phyloP scores from a whole-genome alignment of 2,329 filamentous ascomycete species.

The Waltergamsia citrina region DNA sequence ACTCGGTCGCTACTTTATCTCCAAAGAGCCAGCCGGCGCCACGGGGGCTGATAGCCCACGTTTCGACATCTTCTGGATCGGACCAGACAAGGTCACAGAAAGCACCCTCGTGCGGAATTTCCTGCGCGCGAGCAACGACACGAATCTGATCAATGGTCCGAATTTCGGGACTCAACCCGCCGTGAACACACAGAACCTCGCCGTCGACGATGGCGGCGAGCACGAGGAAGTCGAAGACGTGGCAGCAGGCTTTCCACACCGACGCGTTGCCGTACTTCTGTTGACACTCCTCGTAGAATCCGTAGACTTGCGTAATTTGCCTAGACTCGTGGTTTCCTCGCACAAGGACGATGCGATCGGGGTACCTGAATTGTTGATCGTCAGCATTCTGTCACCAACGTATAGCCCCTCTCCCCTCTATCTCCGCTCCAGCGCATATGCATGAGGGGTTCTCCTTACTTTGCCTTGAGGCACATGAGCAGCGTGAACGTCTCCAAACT shows the following conservation, averaged over 20 bases:
- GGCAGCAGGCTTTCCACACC: conserved; percentile 99
- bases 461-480: conserved; percentile 84
- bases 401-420: not conserved
- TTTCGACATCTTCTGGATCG: conserved; percentile 92
- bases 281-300: conserved; percentile 97
- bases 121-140: conserved; percentile 92
- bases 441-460: conserved; percentile 27
- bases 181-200: conserved; percentile 96
- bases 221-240: conserved; percentile 97
- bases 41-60: conserved; percentile 88
- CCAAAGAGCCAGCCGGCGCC: conserved; percentile 98
- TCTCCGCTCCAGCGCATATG: not conserved
- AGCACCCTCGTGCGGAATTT: conserved; percentile 95
- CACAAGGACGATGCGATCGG: conserved; percentile 88
- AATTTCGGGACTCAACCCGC: conserved; percentile 80
- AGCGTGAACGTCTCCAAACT: conserved; percentile 97
- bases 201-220: conserved; percentile 96
- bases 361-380: conserved; percentile 54
- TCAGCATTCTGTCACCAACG: conserved; percentile 11
- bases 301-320: conserved; percentile 96
- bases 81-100: conserved; percentile 99
- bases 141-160: conserved; percentile 98
- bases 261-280: conserved; percentile 98
- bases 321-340: conserved; percentile 96
- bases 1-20: conserved; percentile 94